Base-by-base conservation (phyloP, 2,329 filamentous ascomycete species). In the Alternaria dauci region DNA sequence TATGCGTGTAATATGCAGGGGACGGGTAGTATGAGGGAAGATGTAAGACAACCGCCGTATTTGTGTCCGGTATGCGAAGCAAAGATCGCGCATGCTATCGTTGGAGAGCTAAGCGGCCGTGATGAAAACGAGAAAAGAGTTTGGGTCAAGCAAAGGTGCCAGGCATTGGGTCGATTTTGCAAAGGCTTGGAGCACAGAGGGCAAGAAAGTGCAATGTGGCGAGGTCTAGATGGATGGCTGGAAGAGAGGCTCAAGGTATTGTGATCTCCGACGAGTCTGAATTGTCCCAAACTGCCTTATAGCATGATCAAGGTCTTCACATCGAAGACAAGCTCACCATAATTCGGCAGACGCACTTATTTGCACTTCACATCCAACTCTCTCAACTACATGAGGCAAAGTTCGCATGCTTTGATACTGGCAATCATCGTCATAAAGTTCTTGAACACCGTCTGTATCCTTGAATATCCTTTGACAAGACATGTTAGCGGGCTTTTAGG, bases 1-100 rank as follows among this genome's bases (percentile, higher is more conserved):
- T 89, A 87, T 65, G 86, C 88, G 0, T 91, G 88, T 65, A 80
- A 83, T 2, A 89, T 90, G 87, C 88, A 90, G 70, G 82, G 85
- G 5, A 87, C 86, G 0, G 83, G 84, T 0, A 80, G 82, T 1
- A 78, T 89, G 39, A 78, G 75, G 0, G 88, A 90, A 71, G 88
- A 90, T 69, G 79, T 82, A 2, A 77, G 87, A 42, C 87, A 90
- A 69, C 87, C 88, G 25, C 87, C 87, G 1, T 90, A 88, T 65
- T 67, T 89, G 4, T 90, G 88, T 65, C 86, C 85, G 0, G 80
- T 90, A 0, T 88, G 88, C 65, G 71, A 86, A 56, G 79, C 78
- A 7, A 90, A 90, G 73, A 58, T 89, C 1, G 43, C 55, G 6
- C 59, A 71, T 51, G 69, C 70, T 8, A 53, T 74, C 32, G 52